These are phyloP conservation scores for Tetradesmus lagerheimii DNA, from an alignment of 139 green algal genomes.

Conservation along the genomic window DNA sequence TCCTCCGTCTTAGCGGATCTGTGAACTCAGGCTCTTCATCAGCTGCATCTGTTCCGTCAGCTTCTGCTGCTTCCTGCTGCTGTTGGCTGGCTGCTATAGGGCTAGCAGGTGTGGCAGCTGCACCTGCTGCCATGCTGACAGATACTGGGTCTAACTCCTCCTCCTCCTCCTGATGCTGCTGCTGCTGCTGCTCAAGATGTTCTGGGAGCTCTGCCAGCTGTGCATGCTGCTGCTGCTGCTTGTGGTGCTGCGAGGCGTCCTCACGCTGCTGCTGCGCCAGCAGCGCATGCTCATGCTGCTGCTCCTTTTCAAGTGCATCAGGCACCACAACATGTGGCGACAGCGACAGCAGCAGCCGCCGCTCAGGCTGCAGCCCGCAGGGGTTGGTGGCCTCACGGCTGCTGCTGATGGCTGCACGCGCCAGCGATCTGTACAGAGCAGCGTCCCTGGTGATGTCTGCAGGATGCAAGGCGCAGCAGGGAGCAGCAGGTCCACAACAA, in stretches of 20 bases:
- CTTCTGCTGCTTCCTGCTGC: background rate
- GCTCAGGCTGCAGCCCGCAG: background rate
- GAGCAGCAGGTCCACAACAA: background rate
- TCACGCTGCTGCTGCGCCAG: slow-evolving; percentile 31
- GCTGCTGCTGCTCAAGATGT: background rate
- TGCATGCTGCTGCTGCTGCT: slow-evolving; percentile 24
- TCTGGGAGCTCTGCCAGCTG: slow-evolving; percentile 1
- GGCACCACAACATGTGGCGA: slow-evolving; percentile 57
- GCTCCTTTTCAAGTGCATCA: slow-evolving; percentile 25
- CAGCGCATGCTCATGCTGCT: background rate
- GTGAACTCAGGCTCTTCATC: slow-evolving; percentile 27
- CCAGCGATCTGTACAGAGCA: slow-evolving; percentile 29
- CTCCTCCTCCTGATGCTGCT: slow-evolving; percentile 19
- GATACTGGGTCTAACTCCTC: background rate
- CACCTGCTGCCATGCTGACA: background rate
- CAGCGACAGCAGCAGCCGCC: slow-evolving; percentile 43
- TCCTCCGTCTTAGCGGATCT: slow-evolving; percentile 24
- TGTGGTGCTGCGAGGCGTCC: background rate
- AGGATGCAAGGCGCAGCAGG: background rate
- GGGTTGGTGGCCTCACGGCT: slow-evolving; percentile 1
- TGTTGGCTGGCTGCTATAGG: background rate
- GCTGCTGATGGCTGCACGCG: slow-evolving; percentile 20
- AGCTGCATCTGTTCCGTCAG: background rate
- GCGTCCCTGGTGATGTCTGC: slow-evolving; percentile 12
- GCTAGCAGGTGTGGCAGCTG: background rate